phyloP scores from a whole-genome alignment of 495 filamentous ascomycete species.

The Xylaria sp. region DNA sequence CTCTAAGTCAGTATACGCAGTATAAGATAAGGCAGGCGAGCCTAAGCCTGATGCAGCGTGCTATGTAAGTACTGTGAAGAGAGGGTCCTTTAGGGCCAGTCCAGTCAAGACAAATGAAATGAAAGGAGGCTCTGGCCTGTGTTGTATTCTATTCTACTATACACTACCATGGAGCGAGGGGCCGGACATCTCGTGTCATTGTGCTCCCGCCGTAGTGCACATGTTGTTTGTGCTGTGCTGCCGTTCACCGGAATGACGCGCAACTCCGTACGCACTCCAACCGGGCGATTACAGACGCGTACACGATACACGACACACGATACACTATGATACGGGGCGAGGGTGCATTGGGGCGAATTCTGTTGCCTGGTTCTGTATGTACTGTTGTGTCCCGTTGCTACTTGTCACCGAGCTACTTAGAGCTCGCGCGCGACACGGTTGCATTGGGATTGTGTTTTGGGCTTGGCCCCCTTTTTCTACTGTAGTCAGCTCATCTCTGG shows the following conservation, averaged over 20 bases:
- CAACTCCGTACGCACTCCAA: conserved; percentile 6
- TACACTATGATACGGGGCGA: conserved; percentile 25
- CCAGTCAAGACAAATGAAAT: conserved; percentile 14
- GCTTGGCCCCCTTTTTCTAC: conserved; percentile 11
- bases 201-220: background rate
- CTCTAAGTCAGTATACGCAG: background rate
- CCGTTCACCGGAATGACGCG: conserved; percentile 1
- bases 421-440: conserved; percentile 10
- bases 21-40: conserved; percentile 16
- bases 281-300: conserved; percentile 23
- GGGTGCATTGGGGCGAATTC: background rate
- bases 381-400: conserved; percentile 4
- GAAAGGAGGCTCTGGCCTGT: background rate
- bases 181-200: conserved; percentile 2
- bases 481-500: conserved; percentile 30
- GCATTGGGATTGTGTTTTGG: conserved; percentile 11
- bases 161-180: background rate
- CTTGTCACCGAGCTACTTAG: conserved; percentile 13
- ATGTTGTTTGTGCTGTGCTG: conserved; percentile 4
- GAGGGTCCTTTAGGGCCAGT: background rate
- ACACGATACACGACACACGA: no score
- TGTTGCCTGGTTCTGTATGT: conserved; percentile 3
- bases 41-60: background rate
- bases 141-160: background rate
- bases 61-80: no score